Evolutionary conservation across 345 rosid species (phyloP), one percentile per base, ranked within the genome.

Genomic region (Boechera stricta): DNA sequence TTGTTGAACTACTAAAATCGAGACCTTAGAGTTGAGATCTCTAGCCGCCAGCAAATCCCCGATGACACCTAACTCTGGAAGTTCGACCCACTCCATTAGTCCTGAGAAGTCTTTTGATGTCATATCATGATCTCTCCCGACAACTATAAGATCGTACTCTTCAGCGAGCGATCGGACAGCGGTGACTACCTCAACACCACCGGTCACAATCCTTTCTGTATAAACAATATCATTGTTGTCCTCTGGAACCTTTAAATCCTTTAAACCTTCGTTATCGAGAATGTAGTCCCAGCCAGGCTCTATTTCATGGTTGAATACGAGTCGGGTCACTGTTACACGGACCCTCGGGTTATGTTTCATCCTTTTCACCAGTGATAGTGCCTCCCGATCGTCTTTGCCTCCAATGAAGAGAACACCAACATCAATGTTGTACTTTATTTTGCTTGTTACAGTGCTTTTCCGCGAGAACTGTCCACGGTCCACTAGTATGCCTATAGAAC

Each of bases 1-100:
- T 21, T 74, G 72, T 33, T 74, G 78, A 74, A 74, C 72, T 45
- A 74, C 78, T 56, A 74, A 74, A 32, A 74, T 72, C 47, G 78
- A 74, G 24, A 56, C 66, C 13, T 32, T 66, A 21, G 72, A 56
- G 45, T 11, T 36, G 5, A 74, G 65, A 29, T 74, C 72, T 74
- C 12, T 74, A 55, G 72, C 64, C 8, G 78, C 72, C 5, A 74
- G 3, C 44, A 74, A 65, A 57, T 74, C 78, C 67, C 78, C 72
- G 3, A 66, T 66, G 24, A 74, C 58, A 55, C 72, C 72, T 66
- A 74, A 74, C 66, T 74, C 78, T 10, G 78, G 72, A 29, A 74
- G 58, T 24, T 74, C 72, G 13, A 74, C 54, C 78, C 78, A 74
- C 7, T 74, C 78, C 15, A 3, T 66, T 5, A 74, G 48, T 10